Evolutionary conservation across 139 green algal species (phyloP).

Genomic region (Mesostigma viride): DNA sequence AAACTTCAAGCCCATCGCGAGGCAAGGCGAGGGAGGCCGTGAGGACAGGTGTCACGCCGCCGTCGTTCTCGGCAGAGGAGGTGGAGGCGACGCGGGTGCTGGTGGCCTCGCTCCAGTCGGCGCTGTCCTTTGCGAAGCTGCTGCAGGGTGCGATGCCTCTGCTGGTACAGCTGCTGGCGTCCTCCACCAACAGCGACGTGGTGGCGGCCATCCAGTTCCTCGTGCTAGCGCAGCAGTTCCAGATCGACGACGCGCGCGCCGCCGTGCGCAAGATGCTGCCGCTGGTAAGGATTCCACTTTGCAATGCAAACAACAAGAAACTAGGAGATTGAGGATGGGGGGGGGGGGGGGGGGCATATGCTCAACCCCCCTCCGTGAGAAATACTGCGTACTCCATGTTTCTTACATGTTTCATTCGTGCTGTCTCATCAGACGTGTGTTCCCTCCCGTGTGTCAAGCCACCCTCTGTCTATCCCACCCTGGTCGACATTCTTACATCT

Average conservation of each 20-base stretch:
- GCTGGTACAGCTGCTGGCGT: slow-evolving; percentile 56
- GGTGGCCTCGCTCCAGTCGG: slow-evolving; percentile 59
- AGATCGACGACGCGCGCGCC: slow-evolving; percentile 33
- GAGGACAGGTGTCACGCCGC: slow-evolving; percentile 4
- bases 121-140: slow-evolving; percentile 42
- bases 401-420: no score
- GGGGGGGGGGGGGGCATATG: no score
- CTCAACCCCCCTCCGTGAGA: no score
- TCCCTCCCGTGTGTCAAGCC: no score
- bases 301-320: no score
- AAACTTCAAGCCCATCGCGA: no score
- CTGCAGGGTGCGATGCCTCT: slow-evolving; percentile 25
- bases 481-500: no score
- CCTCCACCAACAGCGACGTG: slow-evolving; percentile 43
- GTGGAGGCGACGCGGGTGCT: slow-evolving; percentile 35
- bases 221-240: slow-evolving; percentile 53
- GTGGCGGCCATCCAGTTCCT: slow-evolving; percentile 63
- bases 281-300: slow-evolving; percentile 18
- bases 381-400: no score
- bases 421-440: no score
- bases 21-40: not conserved
- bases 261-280: slow-evolving; percentile 54
- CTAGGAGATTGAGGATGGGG: no score
- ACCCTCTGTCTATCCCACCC: no score
- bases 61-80: slow-evolving; percentile 2